phyloP scores from a whole-genome alignment of 495 filamentous ascomycete genomes.

The Aspergillus asperescens region DNA sequence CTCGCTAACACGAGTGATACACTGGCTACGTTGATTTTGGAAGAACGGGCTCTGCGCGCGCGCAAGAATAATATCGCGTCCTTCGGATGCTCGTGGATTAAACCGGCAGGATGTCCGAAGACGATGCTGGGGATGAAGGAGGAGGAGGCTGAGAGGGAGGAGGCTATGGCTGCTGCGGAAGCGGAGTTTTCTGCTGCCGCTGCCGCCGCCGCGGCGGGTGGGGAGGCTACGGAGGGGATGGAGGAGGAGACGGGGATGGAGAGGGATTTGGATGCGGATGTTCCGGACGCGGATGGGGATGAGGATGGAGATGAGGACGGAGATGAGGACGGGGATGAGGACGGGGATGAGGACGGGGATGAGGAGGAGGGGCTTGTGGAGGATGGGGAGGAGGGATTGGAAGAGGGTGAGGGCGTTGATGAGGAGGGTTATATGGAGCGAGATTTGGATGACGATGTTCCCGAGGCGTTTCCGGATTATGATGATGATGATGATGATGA shows the following conservation, averaged over 20 bases:
- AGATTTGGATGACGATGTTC: conserved; percentile 50
- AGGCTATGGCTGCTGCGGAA: conserved; percentile 64
- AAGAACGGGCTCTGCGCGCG: conserved; percentile 61
- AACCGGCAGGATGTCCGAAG: conserved; percentile 68
- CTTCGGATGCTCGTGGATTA: conserved; percentile 74
- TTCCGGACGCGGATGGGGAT: conserved; percentile 32
- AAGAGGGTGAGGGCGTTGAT: conserved; percentile 32
- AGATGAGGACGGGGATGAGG: conserved; percentile 29
- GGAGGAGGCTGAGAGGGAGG: conserved; percentile 72
- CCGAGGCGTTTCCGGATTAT: conserved; percentile 44
- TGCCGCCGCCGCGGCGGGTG: conserved; percentile 47
- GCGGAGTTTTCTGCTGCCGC: conserved; percentile 62
- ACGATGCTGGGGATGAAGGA: conserved; percentile 72
- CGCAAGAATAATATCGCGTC: conserved; percentile 67
- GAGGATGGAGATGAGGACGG: conserved; percentile 9
- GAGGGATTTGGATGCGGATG: conserved; percentile 46
- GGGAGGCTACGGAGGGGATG: conserved; percentile 27
- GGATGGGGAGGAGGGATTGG: conserved; percentile 30
- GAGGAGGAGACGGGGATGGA: conserved; percentile 36
- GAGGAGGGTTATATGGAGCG: conserved; percentile 43
- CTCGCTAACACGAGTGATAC: conserved; percentile 12
- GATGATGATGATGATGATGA: conserved; percentile 38
- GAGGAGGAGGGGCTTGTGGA: conserved; percentile 36
- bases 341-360: conserved; percentile 30
- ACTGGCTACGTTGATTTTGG: conserved; percentile 57